A percentile compares a stretch with the other conserved stretches of the same genome.
phyloP scores from a whole-genome alignment of 2,329 filamentous ascomycete species.

The Colletotrichum lindemuthianum region DNA sequence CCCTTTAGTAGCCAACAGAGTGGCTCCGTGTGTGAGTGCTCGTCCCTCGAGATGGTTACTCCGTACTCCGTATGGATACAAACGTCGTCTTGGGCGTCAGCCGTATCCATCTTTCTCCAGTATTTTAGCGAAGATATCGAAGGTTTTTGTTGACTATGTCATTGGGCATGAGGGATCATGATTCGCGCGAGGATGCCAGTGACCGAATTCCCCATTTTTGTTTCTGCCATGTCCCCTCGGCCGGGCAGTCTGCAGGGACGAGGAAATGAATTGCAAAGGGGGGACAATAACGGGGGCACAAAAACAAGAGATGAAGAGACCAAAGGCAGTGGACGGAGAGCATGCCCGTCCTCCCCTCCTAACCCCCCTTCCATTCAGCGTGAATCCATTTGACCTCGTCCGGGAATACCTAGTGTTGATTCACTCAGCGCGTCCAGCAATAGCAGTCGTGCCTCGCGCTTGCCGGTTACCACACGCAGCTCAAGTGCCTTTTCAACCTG shows the following conservation, averaged over 20 bases:
- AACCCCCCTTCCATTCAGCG: conserved; percentile 3
- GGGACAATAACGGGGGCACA: conserved; percentile 1
- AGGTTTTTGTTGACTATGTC: conserved; percentile 11
- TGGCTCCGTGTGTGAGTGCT: conserved; percentile 3
- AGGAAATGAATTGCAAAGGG: conserved; percentile 11
- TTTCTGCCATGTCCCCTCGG: conserved; percentile 22
- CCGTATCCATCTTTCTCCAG: conserved; percentile 26
- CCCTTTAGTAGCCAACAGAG: conserved; percentile 4
- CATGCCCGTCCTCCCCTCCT: neutral
- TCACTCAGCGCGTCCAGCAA: conserved; percentile 13
- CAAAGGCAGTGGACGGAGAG: conserved; percentile 6
- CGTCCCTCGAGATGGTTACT: conserved; percentile 15
- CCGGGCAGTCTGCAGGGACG: neutral
- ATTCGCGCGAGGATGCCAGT: conserved; percentile 31
- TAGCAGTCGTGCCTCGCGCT: conserved; percentile 25
- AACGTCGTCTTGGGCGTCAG: conserved; percentile 14
- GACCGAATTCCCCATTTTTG: conserved; percentile 32
- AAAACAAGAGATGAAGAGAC: conserved; percentile 23
- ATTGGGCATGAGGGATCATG: conserved; percentile 18
- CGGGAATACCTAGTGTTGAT: conserved; percentile 29
- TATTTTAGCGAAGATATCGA: conserved; percentile 27
- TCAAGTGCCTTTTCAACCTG: too few species aligned
- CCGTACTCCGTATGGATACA: too few species aligned
- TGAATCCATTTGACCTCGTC: neutral
- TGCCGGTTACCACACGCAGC: neutral